A percentile compares a stretch with the other conserved stretches of the same genome.
phyloP scores from a whole-genome alignment of 179 eudicot species.

The Spergularia azorica region DNA sequence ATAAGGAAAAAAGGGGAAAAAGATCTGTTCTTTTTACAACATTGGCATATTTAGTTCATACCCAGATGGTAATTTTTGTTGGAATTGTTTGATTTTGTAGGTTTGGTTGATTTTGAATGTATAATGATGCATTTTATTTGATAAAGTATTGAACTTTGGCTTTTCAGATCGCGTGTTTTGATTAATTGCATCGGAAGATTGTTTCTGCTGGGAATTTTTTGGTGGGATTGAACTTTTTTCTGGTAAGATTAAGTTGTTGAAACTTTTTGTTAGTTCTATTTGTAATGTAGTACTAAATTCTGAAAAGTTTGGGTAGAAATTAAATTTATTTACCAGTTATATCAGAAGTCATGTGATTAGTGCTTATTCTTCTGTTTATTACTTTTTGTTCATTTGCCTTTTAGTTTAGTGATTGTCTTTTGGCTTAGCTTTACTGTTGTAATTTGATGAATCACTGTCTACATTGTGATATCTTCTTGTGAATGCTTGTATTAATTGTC shows the following conservation, averaged over 20 bases:
- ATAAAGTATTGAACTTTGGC: conserved; percentile 12
- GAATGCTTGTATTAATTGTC: not conserved
- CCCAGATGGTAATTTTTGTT: conserved; percentile 25
- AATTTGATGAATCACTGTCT: not conserved
- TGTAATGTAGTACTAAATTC: not conserved
- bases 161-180: conserved; percentile 21
- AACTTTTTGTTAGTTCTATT: not conserved
- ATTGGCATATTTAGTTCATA: conserved; percentile 5
- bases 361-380: not conserved
- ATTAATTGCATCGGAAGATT: conserved; percentile 25
- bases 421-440: no score
- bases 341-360: not conserved
- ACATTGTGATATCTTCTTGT: not conserved
- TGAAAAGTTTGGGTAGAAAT: not conserved
- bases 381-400: not conserved
- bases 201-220: conserved; percentile 16
- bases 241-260: conserved; percentile 18
- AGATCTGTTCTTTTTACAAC: conserved; percentile 2
- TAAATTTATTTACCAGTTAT: not conserved
- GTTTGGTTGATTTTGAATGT: not conserved
- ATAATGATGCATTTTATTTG: conserved; percentile 1
- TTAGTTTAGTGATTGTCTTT: not conserved
- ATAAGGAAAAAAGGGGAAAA: not conserved
- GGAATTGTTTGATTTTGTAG: no score
- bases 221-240: conserved; percentile 6